These are phyloP conservation scores for Macroventuria anomochaeta DNA, from an alignment of 2,329 filamentous ascomycete genomes.

Conservation along the genomic window DNA sequence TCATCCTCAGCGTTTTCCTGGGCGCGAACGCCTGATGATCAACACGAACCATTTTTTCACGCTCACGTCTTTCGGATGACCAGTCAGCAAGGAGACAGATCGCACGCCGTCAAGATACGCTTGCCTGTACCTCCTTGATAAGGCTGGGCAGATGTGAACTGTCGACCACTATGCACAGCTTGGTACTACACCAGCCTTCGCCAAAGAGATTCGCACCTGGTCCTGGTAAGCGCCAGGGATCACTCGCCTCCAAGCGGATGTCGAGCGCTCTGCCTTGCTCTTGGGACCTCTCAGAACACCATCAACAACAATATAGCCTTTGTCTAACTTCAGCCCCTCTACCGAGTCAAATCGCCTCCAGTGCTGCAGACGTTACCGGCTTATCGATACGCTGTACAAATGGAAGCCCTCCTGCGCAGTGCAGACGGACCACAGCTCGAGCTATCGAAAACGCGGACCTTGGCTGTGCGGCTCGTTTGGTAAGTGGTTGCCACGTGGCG, in stretches of 20 bases:
- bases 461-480: background rate
- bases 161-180: background rate
- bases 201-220: background rate
- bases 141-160: no score
- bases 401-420: no score
- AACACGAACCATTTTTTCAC: background rate
- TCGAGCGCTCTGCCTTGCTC: no score
- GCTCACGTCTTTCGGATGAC: background rate
- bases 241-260: background rate
- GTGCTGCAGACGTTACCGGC: no score
- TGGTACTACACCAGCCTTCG: background rate
- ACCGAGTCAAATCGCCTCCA: no score
- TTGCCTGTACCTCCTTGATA: background rate
- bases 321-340: no score
- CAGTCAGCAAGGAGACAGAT: background rate
- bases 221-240: background rate
- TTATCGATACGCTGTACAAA: no score
- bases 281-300: no score
- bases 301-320: no score
- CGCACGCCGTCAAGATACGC: background rate
- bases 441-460: background rate
- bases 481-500: constrained; percentile 1
- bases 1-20: constrained; percentile 3
- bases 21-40: background rate
- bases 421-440: no score